Evolutionary conservation across 441 rosid genomes (phyloP), one percentile per base, ranked within the genome.

Genomic region (Erodium texanum): DNA sequence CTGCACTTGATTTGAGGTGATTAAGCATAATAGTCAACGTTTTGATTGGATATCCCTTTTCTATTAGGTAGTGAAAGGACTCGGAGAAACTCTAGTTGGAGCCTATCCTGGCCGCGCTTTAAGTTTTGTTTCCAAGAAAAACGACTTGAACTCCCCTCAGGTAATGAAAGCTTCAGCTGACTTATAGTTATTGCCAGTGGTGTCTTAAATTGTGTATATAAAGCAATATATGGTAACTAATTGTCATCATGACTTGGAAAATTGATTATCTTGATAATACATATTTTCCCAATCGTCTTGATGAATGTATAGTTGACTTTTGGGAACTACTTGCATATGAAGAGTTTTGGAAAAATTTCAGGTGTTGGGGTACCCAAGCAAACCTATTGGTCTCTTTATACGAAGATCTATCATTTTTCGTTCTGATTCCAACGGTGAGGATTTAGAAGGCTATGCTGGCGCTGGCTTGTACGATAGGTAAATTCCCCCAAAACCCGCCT

Each of bases 381-480:
- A 93, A 80, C 87, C 96, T 3, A 84, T 87, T 67, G 97, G 97
- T 65, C 92, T 93, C 71, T 89, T 90, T 75, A 89, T 93, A 66
- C 88, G 88, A 78, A 87, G 82, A 27, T 90, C 99, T 32, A 84
- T 93, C 69, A 90, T 93, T 74, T 89, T 91, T 74, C 82, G 99
- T 68, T 93, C 99, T 6, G 99, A 93, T 78, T 93, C 99, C 19
- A 93, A 93, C 18, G 99, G 99, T 66, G 99, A 93, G 82, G 99
- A 93, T 79, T 86, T 93, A 0, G 97, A 90, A 82, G 99, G 99
- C 48, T 93, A 93, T 81, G 99, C 99, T 43, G 99, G 99, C 75
- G 99, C 99, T 56, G 99, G 99, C 48, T 96, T 93, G 74, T 93
- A 93, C 58, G 99, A 93, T 72, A 93, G 99, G 99, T 93, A 87